phyloP scores from a whole-genome alignment of 2,329 filamentous ascomycete species.

The Aspergillus phoenicis region DNA sequence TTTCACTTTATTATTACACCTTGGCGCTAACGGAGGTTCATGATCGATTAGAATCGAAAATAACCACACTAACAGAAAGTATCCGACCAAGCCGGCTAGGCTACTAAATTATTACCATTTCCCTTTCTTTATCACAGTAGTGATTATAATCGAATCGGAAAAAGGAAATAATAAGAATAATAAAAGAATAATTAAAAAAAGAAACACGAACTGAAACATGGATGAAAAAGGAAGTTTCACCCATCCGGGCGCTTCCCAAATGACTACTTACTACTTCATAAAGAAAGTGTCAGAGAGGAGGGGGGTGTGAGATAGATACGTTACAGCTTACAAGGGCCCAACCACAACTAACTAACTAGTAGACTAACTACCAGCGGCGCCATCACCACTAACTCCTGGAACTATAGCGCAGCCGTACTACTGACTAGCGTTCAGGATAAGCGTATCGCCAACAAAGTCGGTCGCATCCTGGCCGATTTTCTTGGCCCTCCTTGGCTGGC shows the following conservation, averaged over 20 bases:
- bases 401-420: constrained; percentile 19
- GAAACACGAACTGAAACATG: too few species aligned
- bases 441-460: constrained; percentile 39
- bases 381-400: not conserved
- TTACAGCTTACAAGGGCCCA: too few species aligned
- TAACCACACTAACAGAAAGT: not conserved
- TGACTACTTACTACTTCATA: too few species aligned
- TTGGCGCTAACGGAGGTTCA: not conserved
- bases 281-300: too few species aligned
- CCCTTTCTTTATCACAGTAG: too few species aligned
- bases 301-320: too few species aligned
- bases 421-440: constrained; percentile 26
- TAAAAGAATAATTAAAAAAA: not conserved
- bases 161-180: not conserved
- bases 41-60: not conserved
- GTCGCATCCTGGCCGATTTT: constrained; percentile 26
- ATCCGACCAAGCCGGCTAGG: not conserved
- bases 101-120: not conserved
- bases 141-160: not conserved
- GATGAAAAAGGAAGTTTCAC: too few species aligned
- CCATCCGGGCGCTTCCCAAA: too few species aligned
- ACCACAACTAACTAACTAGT: not conserved
- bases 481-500: constrained; percentile 29
- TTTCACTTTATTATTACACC: not conserved
- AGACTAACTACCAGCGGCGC: too few species aligned